Evolutionary conservation across 1,284 basidiomycete species (phyloP).

Genomic region (Puccinia polysora): DNA sequence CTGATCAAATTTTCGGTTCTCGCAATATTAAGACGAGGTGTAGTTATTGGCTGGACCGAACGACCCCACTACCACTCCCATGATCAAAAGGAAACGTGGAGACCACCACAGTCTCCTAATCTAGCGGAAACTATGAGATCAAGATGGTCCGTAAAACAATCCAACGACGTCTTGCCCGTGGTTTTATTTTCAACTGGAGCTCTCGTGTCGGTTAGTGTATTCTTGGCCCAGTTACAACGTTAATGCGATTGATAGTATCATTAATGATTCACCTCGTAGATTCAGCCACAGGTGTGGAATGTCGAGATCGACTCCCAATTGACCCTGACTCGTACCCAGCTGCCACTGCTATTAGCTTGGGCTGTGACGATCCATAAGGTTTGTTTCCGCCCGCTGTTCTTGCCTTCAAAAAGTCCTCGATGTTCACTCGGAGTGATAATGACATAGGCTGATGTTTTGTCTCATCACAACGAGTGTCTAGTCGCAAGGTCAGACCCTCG

Average conservation of each 20-base stretch:
- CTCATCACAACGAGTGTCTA: not conserved
- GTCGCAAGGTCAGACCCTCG: constrained; percentile 42
- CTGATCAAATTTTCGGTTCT: constrained; percentile 2
- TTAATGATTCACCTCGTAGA: constrained; percentile 13
- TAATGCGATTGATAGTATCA: not conserved
- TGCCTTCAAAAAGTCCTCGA: too few species aligned
- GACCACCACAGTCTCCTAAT: too few species aligned
- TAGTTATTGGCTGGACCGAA: constrained; percentile 48
- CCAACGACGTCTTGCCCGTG: constrained; percentile 43
- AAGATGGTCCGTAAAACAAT: constrained; percentile 32
- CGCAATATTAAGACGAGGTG: constrained; percentile 47
- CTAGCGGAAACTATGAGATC: constrained; percentile 9
- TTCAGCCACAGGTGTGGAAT: constrained; percentile 47
- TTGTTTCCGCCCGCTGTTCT: not conserved
- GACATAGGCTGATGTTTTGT: not conserved
- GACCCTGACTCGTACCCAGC: constrained; percentile 46
- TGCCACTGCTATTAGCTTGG: constrained; percentile 48
- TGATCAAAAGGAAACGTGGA: too few species aligned
- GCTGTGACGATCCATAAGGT: constrained; percentile 40
- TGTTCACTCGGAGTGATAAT: too few species aligned
- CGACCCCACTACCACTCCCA: constrained; percentile 20
- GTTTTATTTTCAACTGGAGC: constrained; percentile 47
- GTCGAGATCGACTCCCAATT: constrained; percentile 47
- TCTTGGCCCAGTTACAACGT: not conserved
- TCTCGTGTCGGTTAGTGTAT: constrained; percentile 15